phyloP scores from a whole-genome alignment of 176 grass and related monocot genomes.

The Alopecurus myosuroides region DNA sequence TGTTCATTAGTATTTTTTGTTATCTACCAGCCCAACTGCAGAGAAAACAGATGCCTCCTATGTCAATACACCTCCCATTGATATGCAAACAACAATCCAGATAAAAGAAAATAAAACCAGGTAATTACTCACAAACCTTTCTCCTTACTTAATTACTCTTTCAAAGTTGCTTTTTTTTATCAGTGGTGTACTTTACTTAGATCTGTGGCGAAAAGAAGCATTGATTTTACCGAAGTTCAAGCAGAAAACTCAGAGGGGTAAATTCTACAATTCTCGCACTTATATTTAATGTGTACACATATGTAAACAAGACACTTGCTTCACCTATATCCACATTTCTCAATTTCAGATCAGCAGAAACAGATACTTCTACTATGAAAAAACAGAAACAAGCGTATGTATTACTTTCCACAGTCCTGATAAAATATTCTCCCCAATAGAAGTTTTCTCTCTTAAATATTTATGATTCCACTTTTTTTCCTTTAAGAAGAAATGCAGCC shows the following conservation, averaged over 20 bases:
- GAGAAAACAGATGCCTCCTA: neutral
- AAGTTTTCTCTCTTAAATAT: too few species aligned
- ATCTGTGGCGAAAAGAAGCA: neutral
- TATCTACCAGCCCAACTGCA: neutral
- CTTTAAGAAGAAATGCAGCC: too few species aligned
- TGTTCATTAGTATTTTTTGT: neutral
- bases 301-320: too few species aligned
- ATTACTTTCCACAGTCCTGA: too few species aligned
- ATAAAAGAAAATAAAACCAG: neutral
- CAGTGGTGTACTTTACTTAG: neutral
- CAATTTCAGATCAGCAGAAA: too few species aligned
- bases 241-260: neutral
- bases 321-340: too few species aligned
- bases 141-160: neutral
- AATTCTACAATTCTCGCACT: too few species aligned
- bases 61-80: neutral
- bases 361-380: too few species aligned
- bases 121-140: neutral
- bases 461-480: too few species aligned
- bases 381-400: too few species aligned
- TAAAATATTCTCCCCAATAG: too few species aligned
- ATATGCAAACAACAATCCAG: neutral
- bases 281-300: too few species aligned
- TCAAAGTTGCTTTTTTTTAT: neutral
- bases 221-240: neutral